These are phyloP conservation scores for Nemania diffusa DNA, from an alignment of 2,329 filamentous ascomycete genomes.

Conservation along the genomic window DNA sequence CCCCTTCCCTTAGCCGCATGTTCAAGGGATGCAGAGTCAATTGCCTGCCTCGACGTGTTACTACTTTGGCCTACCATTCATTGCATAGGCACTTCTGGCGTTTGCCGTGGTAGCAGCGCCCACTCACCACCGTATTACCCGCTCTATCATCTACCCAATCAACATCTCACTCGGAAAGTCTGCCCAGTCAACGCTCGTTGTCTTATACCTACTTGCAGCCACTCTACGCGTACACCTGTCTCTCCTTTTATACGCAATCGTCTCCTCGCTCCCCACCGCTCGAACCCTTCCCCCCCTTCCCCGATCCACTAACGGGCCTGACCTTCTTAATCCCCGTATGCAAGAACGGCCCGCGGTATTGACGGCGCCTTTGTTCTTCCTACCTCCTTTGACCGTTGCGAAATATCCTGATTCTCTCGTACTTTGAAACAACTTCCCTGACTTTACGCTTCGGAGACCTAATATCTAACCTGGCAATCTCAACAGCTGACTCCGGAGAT, in stretches of 20 bases:
- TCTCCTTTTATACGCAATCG: conserved; percentile 47
- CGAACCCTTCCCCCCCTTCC: conserved; percentile 57
- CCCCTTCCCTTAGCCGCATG: conserved; percentile 42
- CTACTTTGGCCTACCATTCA: conserved; percentile 46
- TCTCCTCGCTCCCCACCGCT: conserved; percentile 51
- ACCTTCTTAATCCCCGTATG: conserved; percentile 52
- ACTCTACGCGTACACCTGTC: conserved; percentile 37
- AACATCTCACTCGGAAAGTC: conserved; percentile 41
- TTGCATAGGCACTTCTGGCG: conserved; percentile 44
- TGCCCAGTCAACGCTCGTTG: conserved; percentile 45
- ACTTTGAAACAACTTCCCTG: conserved; percentile 38
- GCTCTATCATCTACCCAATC: conserved; percentile 45
- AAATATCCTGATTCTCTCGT: conserved; percentile 18
- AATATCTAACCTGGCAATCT: conserved; percentile 54
- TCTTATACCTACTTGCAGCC: conserved; percentile 40
- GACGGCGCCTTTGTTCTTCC: conserved; percentile 36
- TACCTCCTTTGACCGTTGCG: conserved; percentile 13
- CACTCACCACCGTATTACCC: conserved; percentile 44
- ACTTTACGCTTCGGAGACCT: conserved; percentile 39
- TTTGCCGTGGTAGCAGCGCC: conserved; percentile 48
- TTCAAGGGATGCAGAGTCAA: conserved; percentile 46
- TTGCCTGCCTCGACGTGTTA: conserved; percentile 52
- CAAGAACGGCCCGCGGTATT: conserved; percentile 48
- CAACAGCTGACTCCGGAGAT: conserved; percentile 68
- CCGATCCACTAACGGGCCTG: conserved; percentile 56